phyloP scores from a whole-genome alignment of 805 yeast genomes.

The Hanseniaspora pseudoguilliermondii region DNA sequence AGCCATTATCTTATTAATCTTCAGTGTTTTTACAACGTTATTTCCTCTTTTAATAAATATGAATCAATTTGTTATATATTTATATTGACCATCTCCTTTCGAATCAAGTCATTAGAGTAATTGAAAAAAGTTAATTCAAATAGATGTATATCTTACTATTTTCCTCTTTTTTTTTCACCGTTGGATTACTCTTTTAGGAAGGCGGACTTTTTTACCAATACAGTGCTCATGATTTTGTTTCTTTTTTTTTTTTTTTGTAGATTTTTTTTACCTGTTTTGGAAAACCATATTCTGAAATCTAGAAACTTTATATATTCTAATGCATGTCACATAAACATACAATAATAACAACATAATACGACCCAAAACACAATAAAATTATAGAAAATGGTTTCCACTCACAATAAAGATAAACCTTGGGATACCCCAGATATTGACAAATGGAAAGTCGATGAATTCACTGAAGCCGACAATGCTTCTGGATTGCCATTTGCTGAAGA shows the following conservation, averaged over 20 bases:
- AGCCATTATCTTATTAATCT: background rate
- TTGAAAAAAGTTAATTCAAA: no score
- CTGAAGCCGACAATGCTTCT: slow-evolving; percentile 73
- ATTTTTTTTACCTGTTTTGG: background rate
- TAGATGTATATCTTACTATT: no score
- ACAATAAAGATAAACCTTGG: slow-evolving; percentile 95
- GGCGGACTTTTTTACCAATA: background rate
- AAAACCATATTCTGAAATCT: background rate
- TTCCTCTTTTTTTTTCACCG: no score
- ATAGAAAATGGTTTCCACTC: slow-evolving; percentile 67
- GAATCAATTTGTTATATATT: no score
- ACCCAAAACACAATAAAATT: background rate
- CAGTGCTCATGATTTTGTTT: background rate
- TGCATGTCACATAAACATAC: no score
- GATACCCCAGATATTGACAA: slow-evolving; percentile 90
- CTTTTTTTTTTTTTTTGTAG: background rate
- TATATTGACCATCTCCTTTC: no score
- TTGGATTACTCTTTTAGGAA: background rate
- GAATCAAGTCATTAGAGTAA: no score
- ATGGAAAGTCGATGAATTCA: slow-evolving; percentile 82
- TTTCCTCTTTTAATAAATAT: no score
- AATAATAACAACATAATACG: background rate
- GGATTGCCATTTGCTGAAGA: slow-evolving; percentile 92
- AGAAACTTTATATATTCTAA: no score
- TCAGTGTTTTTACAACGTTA: no score